Evolutionary conservation across 2,329 filamentous ascomycete genomes (phyloP).

Genomic region (Colletotrichum simmondsii): DNA sequence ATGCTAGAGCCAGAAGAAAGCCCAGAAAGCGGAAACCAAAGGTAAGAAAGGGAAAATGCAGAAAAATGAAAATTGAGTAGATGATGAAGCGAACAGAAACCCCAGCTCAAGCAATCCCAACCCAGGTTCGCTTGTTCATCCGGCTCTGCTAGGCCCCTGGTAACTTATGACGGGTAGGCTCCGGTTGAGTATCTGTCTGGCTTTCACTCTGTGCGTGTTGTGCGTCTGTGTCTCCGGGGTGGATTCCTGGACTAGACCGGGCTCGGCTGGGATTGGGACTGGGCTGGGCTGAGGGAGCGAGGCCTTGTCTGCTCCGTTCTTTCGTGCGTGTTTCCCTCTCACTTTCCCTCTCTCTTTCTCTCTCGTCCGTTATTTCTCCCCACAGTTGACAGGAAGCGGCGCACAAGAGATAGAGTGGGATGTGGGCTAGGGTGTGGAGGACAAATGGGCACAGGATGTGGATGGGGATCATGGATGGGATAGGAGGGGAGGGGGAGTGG

Average conservation of each 20-base stretch:
- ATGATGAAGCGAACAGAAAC: conserved; percentile 14
- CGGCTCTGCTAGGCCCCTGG: conserved; percentile 27
- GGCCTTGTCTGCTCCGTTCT: conserved; percentile 17
- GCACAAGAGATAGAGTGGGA: conserved; percentile 34
- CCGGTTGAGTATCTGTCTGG: conserved; percentile 2
- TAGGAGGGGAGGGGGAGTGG: conserved; percentile 1
- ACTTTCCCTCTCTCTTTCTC: not conserved
- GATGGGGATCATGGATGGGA: conserved; percentile 9
- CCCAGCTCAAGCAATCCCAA: conserved; percentile 18
- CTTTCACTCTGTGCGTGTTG: conserved; percentile 2
- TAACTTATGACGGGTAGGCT: conserved; percentile 24
- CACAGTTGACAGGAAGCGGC: conserved; percentile 29
- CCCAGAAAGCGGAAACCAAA: not conserved
- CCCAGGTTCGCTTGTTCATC: conserved; percentile 14
- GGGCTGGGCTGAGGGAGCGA: conserved; percentile 6
- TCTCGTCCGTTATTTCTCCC: conserved; percentile 11
- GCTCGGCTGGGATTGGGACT: conserved; percentile 12
- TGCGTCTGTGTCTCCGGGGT: conserved; percentile 11
- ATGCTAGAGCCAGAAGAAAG: not conserved
- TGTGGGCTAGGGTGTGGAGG: conserved; percentile 33
- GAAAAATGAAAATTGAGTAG: conserved; percentile 8
- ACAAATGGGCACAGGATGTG: conserved; percentile 30
- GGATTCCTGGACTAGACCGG: conserved; percentile 10
- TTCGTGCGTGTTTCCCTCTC: conserved; percentile 16
- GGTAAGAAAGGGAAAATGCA: not conserved